Percentiles rank a stretch among this genome's conserved stretches.
Evolutionary conservation across 2,329 filamentous ascomycete species (phyloP).

Genomic region (Beauveria caledonica): DNA sequence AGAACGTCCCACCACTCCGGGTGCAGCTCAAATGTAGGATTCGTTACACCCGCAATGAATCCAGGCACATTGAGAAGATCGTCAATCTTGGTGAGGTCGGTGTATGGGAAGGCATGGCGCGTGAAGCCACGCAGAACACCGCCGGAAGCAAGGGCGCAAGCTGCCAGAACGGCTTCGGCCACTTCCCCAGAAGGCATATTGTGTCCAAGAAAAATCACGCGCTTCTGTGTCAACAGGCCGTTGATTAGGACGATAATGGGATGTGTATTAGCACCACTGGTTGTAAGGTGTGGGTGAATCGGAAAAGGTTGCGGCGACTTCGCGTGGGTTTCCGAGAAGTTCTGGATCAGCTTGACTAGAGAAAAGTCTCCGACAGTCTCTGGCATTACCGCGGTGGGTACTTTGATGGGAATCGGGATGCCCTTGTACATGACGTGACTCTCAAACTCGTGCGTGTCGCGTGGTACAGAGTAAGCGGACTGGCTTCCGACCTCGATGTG

Average conservation of each 20-base stretch:
- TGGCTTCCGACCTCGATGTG: slow-evolving; percentile 47
- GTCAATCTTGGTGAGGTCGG: slow-evolving; percentile 94
- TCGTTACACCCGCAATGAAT: slow-evolving; percentile 96
- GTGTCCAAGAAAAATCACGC: slow-evolving; percentile 91
- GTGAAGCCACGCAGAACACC: slow-evolving; percentile 91
- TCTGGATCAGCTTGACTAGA: slow-evolving; percentile 92
- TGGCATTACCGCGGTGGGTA: slow-evolving; percentile 85
- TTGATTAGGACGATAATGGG: slow-evolving; percentile 93
- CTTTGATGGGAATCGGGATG: slow-evolving; percentile 92
- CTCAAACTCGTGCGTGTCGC: slow-evolving; percentile 97
- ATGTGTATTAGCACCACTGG: slow-evolving; percentile 80
- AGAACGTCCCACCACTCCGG: slow-evolving; percentile 98
- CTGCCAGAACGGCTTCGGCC: slow-evolving; percentile 94
- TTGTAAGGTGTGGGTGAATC: slow-evolving; percentile 86
- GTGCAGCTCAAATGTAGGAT: slow-evolving; percentile 90
- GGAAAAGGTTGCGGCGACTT: slow-evolving; percentile 77
- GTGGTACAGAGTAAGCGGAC: slow-evolving; percentile 65
- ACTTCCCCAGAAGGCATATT: slow-evolving; percentile 93
- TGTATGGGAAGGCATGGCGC: slow-evolving; percentile 94
- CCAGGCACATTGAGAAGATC: slow-evolving; percentile 92
- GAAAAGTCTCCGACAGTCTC: slow-evolving; percentile 98
- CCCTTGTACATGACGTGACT: slow-evolving; percentile 93
- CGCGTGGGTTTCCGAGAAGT: slow-evolving; percentile 77
- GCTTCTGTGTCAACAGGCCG: slow-evolving; percentile 89
- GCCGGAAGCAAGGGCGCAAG: slow-evolving; percentile 86